Evolutionary conservation across 2,329 filamentous ascomycete species (phyloP), one percentile per base, ranked within the genome.

Genomic region (Venturiaceae sp.): DNA sequence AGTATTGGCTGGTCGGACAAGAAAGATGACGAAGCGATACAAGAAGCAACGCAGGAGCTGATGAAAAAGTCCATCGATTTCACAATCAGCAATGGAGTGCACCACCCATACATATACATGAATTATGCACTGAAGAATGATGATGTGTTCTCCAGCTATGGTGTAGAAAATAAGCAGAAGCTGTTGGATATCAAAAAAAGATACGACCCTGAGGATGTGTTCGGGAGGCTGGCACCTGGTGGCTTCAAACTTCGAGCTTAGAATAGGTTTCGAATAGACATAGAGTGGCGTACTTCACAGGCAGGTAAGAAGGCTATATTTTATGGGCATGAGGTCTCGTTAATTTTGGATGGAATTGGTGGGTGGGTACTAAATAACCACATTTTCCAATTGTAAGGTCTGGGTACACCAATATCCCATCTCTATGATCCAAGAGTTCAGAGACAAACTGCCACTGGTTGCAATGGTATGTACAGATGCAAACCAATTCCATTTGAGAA

Each of bases 41-140:
- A 53, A 13, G 44, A 50, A 30, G 16, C 26, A 21, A 26, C 6
- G 14, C 21, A 53, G 26, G 44, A 21, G n/a, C 13, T 2, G 8
- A 16, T 58, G 34, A 41, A 33, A 16, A 34, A 19, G 14, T 7
- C 23, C 44, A 37, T 23, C 8, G 23, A 19, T 52, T n/a, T n/a
- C n/a, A n/a, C 21, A 28, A 13, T 16, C 26, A 21, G 41, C 21
- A 36, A 30, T 60, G 62, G 33, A 67, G 30, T 74, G 5, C 60
- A 61, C 36, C 61, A 67, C 16, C 61, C 67, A 37, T 78, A 69
- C 59, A 62, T 76, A 23, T 78, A 77, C 62, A 74, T 77, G 71
- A 79, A 78, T 62, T 77, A 79, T 59, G 76, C 76, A 5, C 69
- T 68, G 56, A 67, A 69, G 65, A 72, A 67, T 58, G 74, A 79